Evolutionary conservation across 768 basidiomycete species (phyloP).

Genomic region (Pseudohyphozyma bogoriensis): DNA sequence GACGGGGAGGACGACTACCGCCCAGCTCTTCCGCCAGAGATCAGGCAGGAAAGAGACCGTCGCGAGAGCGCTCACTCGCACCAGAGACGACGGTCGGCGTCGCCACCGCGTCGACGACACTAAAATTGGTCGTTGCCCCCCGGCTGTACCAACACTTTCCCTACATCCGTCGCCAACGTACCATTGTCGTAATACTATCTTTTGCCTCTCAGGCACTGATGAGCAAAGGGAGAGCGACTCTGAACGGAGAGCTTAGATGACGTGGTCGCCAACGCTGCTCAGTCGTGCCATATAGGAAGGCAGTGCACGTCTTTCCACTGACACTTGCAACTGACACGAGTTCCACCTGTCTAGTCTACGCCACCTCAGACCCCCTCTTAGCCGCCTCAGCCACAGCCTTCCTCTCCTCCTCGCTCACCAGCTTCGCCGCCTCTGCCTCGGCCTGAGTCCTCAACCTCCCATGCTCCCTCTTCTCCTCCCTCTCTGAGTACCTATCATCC

Average conservation of each 20-base stretch:
- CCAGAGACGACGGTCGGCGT: background rate
- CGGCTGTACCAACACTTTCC: too few species aligned
- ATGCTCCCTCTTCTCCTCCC: conserved; percentile 34
- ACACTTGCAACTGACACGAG: too few species aligned
- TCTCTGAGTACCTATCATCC: conserved; percentile 35
- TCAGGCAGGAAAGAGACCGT: background rate
- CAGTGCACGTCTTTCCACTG: too few species aligned
- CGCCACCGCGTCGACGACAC: background rate
- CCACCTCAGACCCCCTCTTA: background rate
- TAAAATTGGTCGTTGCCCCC: too few species aligned
- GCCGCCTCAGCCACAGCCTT: background rate
- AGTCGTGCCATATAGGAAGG: too few species aligned
- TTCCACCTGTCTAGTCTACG: too few species aligned
- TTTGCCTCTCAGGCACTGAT: too few species aligned
- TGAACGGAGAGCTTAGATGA: too few species aligned
- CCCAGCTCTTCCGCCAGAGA: conserved; percentile 4
- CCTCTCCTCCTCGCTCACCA: conserved; percentile 2
- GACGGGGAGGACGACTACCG: conserved; percentile 5
- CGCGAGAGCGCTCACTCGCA: background rate
- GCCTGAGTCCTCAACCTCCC: conserved; percentile 36
- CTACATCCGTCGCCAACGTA: too few species aligned
- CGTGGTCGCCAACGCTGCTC: too few species aligned
- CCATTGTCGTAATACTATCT: too few species aligned
- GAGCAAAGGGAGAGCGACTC: too few species aligned
- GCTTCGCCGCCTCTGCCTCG: conserved; percentile 34